Evolutionary conservation across 148 eudicot genomes (phyloP), one percentile per base, ranked within the genome.

Genomic region (Heliosperma pusillum): DNA sequence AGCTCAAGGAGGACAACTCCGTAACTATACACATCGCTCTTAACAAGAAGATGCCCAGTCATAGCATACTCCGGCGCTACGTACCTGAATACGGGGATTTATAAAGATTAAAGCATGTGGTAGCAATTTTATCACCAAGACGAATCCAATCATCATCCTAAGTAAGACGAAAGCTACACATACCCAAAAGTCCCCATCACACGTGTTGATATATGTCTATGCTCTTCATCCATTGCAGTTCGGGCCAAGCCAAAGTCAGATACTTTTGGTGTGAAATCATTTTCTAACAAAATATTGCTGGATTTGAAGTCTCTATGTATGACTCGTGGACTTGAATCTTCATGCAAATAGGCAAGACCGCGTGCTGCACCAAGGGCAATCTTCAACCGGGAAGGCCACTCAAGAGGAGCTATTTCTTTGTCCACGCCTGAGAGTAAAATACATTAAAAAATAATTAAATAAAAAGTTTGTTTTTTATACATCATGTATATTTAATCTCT

Each of bases 181-280:
- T 87, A 94, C 98, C 98, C 98, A 63, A 94, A 94, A 74, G 98
- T 94, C 29, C 98, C 98, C 98, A 91, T 94, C 68, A 94, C 97
- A 62, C 93, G 97, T 5, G 98, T 94, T 10, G 97, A 91, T 66
- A 91, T 87, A 78, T 91, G 97, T 74, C 36, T 77, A 77, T 86
- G 89, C 42, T 82, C 91, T 77, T 83, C 98, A 69, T 89, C 94
- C 77, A 88, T 74, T 71, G 92, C 97, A 73, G 85, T 76, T 65
- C 98, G 85, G 26, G 98, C 98, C 81, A 94, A 84, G 74, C 98
- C 98, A 84, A 94, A 94, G 80, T 94, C 98, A 5, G 98, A 94
- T n/a, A 94, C 98, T 82, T 91, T 94, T 53, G 98, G 96, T 10
- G 92, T 94, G 78, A 87, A 94, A 84, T 94, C 98, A 66, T 87